Evolutionary conservation across 2,329 filamentous ascomycete genomes (phyloP).

Genomic region (Coleophoma eucalyptorum): DNA sequence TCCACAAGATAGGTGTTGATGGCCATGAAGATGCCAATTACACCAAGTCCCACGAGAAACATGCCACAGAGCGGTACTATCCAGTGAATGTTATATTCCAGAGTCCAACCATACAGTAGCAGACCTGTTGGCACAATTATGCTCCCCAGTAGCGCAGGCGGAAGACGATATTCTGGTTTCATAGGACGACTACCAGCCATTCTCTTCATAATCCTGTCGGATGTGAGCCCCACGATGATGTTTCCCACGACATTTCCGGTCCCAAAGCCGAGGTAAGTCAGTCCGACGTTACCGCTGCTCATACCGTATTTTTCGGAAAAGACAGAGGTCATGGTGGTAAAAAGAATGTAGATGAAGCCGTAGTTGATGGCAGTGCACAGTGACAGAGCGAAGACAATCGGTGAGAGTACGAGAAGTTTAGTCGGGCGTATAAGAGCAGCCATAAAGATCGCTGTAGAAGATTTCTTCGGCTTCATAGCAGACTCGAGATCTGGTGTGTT

Average conservation of each 20-base stretch:
- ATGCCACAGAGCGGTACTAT: conserved; percentile 52
- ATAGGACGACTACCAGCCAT: conserved; percentile 11
- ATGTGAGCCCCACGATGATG: conserved; percentile 12
- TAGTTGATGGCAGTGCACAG: conserved; percentile 46
- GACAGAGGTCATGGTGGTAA: conserved; percentile 55
- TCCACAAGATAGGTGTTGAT: conserved; percentile 46
- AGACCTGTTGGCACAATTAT: conserved; percentile 50
- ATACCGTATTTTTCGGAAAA: conserved; percentile 48
- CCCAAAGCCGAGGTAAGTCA: conserved; percentile 46
- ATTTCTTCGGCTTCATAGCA: not conserved
- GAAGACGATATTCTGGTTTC: conserved; percentile 57
- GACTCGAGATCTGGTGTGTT: not conserved
- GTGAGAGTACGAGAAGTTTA: conserved; percentile 3
- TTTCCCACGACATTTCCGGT: conserved; percentile 35
- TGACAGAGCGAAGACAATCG: conserved; percentile 46
- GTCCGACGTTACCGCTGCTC: conserved; percentile 48
- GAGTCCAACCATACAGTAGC: conserved; percentile 53
- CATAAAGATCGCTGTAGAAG: not conserved
- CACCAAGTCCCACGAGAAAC: conserved; percentile 43
- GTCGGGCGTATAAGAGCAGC: not conserved
- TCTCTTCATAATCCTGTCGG: conserved; percentile 10
- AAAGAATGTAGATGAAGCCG: conserved; percentile 46
- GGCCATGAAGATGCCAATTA: conserved; percentile 22
- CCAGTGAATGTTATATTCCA: conserved; percentile 44
- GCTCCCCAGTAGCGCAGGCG: conserved; percentile 48